Conservation (phyloP, 352 stramenopile genomes). For the Peronospora belbahrii region DNA sequence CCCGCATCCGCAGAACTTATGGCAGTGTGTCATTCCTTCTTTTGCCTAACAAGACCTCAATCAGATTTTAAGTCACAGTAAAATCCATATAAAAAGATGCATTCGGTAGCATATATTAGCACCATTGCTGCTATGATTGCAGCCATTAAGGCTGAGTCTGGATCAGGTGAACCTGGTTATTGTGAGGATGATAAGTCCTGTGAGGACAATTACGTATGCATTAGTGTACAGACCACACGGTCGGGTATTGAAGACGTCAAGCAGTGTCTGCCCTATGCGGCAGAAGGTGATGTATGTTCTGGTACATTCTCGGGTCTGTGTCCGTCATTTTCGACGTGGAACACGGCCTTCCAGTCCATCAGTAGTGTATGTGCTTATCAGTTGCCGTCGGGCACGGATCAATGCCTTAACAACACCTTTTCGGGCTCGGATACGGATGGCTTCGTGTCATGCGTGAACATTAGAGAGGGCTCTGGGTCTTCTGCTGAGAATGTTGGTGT, state of each 20-base stretch:
- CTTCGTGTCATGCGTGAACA: constrained; percentile 34
- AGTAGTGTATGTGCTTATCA: constrained; percentile 64
- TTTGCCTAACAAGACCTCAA: constrained; percentile 23
- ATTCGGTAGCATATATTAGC: constrained; percentile 19
- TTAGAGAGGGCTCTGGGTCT: constrained; percentile 29
- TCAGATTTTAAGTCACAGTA: no score
- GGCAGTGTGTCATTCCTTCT: constrained; percentile 29
- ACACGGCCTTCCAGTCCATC: constrained; percentile 53
- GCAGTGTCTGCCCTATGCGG: constrained; percentile 57
- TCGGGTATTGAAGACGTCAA: constrained; percentile 57
- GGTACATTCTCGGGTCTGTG: constrained; percentile 48
- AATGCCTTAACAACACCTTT: constrained; percentile 32
- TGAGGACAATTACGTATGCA: constrained; percentile 50
- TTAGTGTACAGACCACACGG: constrained; percentile 74
- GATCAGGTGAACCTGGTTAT: constrained; percentile 34
- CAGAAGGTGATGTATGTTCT: constrained; percentile 48
- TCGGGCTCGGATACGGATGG: constrained; percentile 20
- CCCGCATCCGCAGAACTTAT: not conserved
- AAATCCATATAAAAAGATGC: no score
- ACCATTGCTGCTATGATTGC: constrained; percentile 14
- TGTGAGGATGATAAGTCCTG: constrained; percentile 54
- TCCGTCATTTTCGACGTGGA: constrained; percentile 71
- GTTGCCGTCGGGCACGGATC: constrained; percentile 34
- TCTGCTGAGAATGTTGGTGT: constrained; percentile 31
- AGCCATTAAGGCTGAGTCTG: not conserved